Percentiles rank a stretch among this genome's conserved stretches.
phyloP scores from a whole-genome alignment of 176 grass and related monocot genomes.

The Oryza coarctata region DNA sequence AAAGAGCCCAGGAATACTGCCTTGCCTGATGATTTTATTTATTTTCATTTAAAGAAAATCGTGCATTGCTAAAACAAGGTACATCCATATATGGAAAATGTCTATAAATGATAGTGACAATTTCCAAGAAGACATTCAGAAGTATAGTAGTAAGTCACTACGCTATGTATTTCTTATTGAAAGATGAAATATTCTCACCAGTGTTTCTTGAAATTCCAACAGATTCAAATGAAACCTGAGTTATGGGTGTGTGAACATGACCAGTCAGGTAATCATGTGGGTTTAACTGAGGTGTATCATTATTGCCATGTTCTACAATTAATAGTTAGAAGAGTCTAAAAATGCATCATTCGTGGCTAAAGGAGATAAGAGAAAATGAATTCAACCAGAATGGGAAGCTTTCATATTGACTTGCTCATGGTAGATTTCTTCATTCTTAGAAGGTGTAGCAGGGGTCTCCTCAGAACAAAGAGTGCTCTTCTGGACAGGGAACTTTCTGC shows the following conservation, averaged over 20 bases:
- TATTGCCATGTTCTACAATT: slow-evolving; percentile 38
- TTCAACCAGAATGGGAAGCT: slow-evolving; percentile 49
- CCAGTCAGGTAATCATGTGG: slow-evolving; percentile 13
- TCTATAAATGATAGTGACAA: background rate
- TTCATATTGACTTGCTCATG: slow-evolving; percentile 38
- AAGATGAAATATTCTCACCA: slow-evolving; percentile 51
- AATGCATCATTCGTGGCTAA: background rate
- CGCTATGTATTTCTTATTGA: background rate
- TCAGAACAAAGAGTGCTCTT: slow-evolving; percentile 20
- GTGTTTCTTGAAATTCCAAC: slow-evolving; percentile 56
- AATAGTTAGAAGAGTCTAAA: slow-evolving; percentile 35
- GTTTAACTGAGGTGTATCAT: slow-evolving; percentile 38
- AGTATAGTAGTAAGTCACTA: slow-evolving; percentile 18
- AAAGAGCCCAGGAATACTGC: background rate
- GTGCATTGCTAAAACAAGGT: background rate
- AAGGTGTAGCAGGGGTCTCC: slow-evolving; percentile 38
- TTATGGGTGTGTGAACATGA: slow-evolving; percentile 53
- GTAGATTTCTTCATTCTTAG: slow-evolving; percentile 32
- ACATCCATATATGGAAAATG: background rate
- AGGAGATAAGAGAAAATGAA: slow-evolving; percentile 33
- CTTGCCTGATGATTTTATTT: background rate
- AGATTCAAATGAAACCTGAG: slow-evolving; percentile 49
- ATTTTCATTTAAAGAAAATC: background rate
- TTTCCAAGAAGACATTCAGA: slow-evolving; percentile 26
- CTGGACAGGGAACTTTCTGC: slow-evolving; percentile 41